Base-by-base conservation (phyloP, 2,329 filamentous ascomycete species). In the Colletotrichum sojae region DNA sequence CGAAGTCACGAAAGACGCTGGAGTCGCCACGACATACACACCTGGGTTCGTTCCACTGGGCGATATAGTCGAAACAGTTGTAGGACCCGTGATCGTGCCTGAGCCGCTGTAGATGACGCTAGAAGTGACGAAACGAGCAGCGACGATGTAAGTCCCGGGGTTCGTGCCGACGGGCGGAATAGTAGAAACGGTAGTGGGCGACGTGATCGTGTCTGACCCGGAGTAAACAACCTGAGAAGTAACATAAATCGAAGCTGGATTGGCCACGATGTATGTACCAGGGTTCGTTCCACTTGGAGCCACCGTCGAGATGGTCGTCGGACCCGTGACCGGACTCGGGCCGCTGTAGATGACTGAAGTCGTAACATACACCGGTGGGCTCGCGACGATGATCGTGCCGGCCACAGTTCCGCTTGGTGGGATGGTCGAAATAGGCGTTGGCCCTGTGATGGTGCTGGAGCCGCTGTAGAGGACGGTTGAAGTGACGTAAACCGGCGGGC, bases 251-350 rank as follows among this genome's bases (percentile, higher is more conserved):
- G 61, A 62, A 4, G 64, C 68, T 3, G 58, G 63, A 6, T 40
- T 53, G 6, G 57, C 54, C 5, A 72, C 69, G 5, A 72, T n/a
- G 6, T 66, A 56, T 5, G 71, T 73, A 4, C 70, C 69, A 1
- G 64, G 48, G 1, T 40, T 56, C 4, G 53, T 70, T 1, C 70
- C 70, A 5, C 48, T 31, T 0, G 63, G 61, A 2, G 52, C 22
- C 13, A 71, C 52, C 2, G 66, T 72, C 2, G 57, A 53, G 5
- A 71, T 46, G 10, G 63, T 67, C 9, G 53, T 63, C 5, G 57
- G 60, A 0, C 13, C 57, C 1, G 68, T 63, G n/a, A 70, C 43
- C 1, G 61, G 18, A 5, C n/a, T 51, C 5, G 66, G 59, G 4
- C 68, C 62, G 10, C 40, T 48, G 63, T 62, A 68, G 9, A 40